Base-by-base conservation (phyloP, 2,329 filamentous ascomycete genomes). In the Cladosporium oxysporum region DNA sequence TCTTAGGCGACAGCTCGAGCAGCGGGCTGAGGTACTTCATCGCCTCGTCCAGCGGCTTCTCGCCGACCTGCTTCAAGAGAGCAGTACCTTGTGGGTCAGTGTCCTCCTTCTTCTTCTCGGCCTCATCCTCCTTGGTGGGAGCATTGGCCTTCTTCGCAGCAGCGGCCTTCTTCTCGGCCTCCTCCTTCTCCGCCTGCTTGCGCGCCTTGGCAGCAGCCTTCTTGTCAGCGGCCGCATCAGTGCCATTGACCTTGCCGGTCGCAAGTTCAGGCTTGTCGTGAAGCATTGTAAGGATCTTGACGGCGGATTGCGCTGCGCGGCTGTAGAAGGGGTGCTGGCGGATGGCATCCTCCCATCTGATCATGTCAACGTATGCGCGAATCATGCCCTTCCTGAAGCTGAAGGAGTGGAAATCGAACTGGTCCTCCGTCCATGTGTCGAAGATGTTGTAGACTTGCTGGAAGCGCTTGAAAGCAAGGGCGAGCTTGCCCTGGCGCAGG, bases 381-480 rank as follows among this genome's bases (percentile, higher is more conserved):
- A 98, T 92, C 83, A 97, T 94, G 16, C 96, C 96, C 79, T 98
- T 99, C 23, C 95, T 86, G n/a, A 99, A 83, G 23, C 93, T 97
- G 79, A 99, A 99, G 77, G 88, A 92, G 83, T 99, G 96, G 83
- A 99, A 99, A 77, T 99, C 95, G 74, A 98, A 97, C 75, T 99
- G 95, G 73, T 99, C 95, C 77, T 99, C 96, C 76, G 96, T 91
- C 95, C 95, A 99, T 23, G 92, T 88, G 71, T 98, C 94, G 74
- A 99, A 99, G 70, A 99, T 96, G 79, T 91, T 92, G 77, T 90
- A 90, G 66, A 99, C 87, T 26, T 91, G 85, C 70, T 93, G 91
- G 79, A 97, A 94, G 59, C 96, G 88, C 83, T 99, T 99, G 62
- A 99, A 83, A 0, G 96, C 94, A 66, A 97, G 84, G 4, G 90